Evolutionary conservation across 139 green algal species (phyloP).

Genomic region (Edaphochlamys debaryana): DNA sequence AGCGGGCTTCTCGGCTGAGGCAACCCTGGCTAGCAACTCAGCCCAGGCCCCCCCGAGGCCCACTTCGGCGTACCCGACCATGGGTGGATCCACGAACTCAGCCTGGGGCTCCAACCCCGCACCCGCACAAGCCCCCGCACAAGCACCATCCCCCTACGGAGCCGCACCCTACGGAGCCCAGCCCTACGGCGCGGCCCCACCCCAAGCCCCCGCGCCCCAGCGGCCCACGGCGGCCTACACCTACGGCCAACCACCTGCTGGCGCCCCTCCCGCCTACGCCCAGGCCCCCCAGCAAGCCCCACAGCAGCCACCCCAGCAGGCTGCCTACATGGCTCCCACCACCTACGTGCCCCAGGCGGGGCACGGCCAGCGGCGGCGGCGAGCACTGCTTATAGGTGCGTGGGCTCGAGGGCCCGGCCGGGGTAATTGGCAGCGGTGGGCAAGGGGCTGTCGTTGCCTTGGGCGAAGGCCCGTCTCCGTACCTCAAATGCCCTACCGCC

Average conservation of each 20-base stretch:
- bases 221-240: not conserved
- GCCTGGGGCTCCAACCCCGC: not conserved
- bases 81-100: not conserved
- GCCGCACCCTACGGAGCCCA: too few species aligned
- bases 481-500: too few species aligned
- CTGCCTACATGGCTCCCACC: conserved; percentile 24
- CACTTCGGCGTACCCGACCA: not conserved
- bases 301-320: not conserved
- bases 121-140: not conserved
- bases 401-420: too few species aligned
- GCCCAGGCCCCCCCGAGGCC: not conserved
- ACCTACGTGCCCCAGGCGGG: conserved; percentile 13
- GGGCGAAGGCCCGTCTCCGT: too few species aligned
- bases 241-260: conserved; percentile 1
- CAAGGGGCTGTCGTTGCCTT: too few species aligned
- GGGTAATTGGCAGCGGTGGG: too few species aligned
- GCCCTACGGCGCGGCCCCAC: not conserved
- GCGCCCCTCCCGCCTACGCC: too few species aligned
- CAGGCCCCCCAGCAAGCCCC: not conserved
- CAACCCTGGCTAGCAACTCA: too few species aligned
- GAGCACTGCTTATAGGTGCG: too few species aligned
- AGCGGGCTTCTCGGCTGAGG: not conserved
- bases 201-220: not conserved
- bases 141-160: not conserved
- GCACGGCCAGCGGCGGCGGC: conserved; percentile 12